Evolutionary conservation across 768 basidiomycete genomes (phyloP).

Genomic region (Solioccasus polychromus): DNA sequence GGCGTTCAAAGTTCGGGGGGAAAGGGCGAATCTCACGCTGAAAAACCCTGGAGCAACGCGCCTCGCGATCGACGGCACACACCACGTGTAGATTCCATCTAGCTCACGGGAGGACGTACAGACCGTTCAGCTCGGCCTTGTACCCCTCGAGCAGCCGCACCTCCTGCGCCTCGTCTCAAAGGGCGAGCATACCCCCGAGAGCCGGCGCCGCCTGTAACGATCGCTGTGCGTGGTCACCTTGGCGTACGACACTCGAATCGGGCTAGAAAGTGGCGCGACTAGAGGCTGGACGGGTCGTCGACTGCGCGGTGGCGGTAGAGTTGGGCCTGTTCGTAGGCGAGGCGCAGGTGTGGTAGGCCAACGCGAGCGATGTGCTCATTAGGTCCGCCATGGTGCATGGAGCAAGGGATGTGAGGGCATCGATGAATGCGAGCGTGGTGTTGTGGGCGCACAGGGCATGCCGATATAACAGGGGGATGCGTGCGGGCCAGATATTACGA

Average conservation of each 20-base stretch:
- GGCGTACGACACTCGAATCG: slow-evolving; percentile 24
- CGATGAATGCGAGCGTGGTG: slow-evolving; percentile 46
- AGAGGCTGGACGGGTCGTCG: slow-evolving; percentile 25
- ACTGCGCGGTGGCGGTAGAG: slow-evolving; percentile 24
- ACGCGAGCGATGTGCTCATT: slow-evolving; percentile 46
- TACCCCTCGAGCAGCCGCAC: slow-evolving; percentile 26
- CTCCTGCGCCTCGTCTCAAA: slow-evolving; percentile 30
- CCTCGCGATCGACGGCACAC: not conserved
- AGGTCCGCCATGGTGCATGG: slow-evolving; percentile 50
- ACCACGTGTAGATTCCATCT: no score
- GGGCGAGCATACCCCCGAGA: slow-evolving; percentile 17
- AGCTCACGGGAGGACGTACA: slow-evolving; percentile 9
- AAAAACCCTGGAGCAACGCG: no score
- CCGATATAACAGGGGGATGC: slow-evolving; percentile 44
- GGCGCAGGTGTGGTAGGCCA: slow-evolving; percentile 35
- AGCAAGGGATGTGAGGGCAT: slow-evolving; percentile 40
- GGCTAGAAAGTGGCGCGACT: slow-evolving; percentile 26
- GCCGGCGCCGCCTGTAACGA: slow-evolving; percentile 10
- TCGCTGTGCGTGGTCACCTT: slow-evolving; percentile 13
- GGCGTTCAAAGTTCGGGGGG: no score
- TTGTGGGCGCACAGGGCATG: slow-evolving; percentile 47
- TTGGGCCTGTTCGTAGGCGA: slow-evolving; percentile 35
- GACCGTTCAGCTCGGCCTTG: slow-evolving; percentile 25
- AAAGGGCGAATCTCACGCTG: no score
- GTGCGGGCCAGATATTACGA: slow-evolving; percentile 27